Base-by-base conservation (phyloP, 2,329 filamentous ascomycete species). In the Phialophora tarda region DNA sequence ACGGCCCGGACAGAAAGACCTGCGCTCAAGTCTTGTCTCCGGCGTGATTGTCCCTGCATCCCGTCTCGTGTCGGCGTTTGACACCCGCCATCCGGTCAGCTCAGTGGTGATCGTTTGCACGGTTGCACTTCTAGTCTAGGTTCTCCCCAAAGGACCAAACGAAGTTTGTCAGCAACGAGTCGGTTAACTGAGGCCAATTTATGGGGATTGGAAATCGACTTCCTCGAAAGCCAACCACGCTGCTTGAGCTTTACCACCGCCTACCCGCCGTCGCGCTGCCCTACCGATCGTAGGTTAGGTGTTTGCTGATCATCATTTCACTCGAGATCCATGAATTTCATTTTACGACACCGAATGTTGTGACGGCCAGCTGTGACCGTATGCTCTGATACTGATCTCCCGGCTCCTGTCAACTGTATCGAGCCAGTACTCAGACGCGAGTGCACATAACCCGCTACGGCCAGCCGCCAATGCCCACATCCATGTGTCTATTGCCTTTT, bases 191-290 rank as follows among this genome's bases (percentile, higher is more conserved):
- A 60, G 28, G 47, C 30, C 21, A 23, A 28, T 21, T n/a, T 59
- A 17, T 59, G 57, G 57, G 57, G 59, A 61, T 61, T 61, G 59
- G 28, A 61, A 61, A 61, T 61, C 28, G 30, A 53, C 7, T 23
- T 17, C 3, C 28, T 23, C 58, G n/a, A 51, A 51, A 51, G 24
- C 38, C 38, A 44, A 44, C 17, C 14, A n/a, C 14, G 38, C 38
- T n/a, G 17, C 6, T 21, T n/a, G 14, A n/a, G 11, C 17, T n/a
- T 44, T 44, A n/a, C 38, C 38, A 44, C 17, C 14, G 5, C 38
- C 8, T 21, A n/a, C 38, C 38, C 38, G 38, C 17, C 38, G 14
- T n/a, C 38, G 38, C 38, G 17, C 38, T n/a, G 38, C 38, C 17
- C 6, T 44, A 44, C 14, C 14, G 10, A 8, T 44, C 3, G 17